Evolutionary conservation across 352 stramenopile species (phyloP), one percentile per base, ranked within the genome.

Genomic region (Phytophthora sansomeana): DNA sequence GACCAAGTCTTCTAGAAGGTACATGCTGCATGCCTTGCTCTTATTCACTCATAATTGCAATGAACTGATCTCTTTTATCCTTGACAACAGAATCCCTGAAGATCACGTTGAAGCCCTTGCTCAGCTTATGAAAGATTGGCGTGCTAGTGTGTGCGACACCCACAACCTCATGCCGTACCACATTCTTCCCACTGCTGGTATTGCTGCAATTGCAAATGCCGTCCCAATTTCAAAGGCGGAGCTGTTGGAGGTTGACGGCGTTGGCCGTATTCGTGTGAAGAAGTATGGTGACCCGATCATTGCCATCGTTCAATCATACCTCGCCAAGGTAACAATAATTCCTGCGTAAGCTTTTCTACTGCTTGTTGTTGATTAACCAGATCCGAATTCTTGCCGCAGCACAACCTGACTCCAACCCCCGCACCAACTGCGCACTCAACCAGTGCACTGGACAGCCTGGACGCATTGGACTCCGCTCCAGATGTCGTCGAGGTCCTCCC

Each of bases 121-220:
- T 2, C 88, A 95, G 44, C 57, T 96, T 17, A 72, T 96, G 11
- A 94, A 95, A 66, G 88, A 96, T 63, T 96, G 88, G 88, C 85
- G 88, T 48, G 88, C 86, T 21, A 93, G 77, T 46, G 86, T 95
- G 11, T 96, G 88, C 55, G 88, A 96, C 67, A 93, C 80, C 52
- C 87, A 89, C 33, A 92, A 93, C 52, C 69, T 90, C 33, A 96
- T 96, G 88, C 88, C 88, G 50, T 96, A 96, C 49, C 88, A 96
- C 32, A 96, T 96, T 50, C 67, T 96, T 24, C 81, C 88, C 2
- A 96, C 86, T 9, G 72, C 76, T 7, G 88, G 88, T 39, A 96
- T 96, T 49, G 86, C 80, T 16, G 72, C 85, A 3, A 96, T 96
- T 53, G 87, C 86, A 29, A 91, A 92, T 58, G 81, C 83, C 9